Conservation (phyloP, 805 yeast genomes). For the Grigorovia yakushimaensis region DNA sequence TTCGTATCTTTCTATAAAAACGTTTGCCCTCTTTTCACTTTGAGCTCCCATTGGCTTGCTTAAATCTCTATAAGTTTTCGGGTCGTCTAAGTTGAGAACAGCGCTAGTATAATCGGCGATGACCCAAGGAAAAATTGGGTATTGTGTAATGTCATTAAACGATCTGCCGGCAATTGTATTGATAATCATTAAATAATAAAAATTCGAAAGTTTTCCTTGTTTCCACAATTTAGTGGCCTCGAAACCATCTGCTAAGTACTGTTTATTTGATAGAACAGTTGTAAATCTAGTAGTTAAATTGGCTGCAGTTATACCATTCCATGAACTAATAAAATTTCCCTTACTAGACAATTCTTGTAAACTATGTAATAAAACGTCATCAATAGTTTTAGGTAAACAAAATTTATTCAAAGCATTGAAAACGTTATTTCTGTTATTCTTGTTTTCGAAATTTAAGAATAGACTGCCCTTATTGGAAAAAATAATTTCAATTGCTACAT, state of each 20-base stretch:
- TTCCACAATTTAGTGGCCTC: constrained; percentile 64
- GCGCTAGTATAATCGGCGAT: constrained; percentile 72
- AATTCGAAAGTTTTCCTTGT: constrained; percentile 70
- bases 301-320: constrained; percentile 26
- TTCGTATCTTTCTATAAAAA: constrained; percentile 62
- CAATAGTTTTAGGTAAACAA: constrained; percentile 42
- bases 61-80: constrained; percentile 59
- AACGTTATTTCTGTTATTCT: constrained; percentile 46
- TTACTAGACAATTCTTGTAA: constrained; percentile 36
- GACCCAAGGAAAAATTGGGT: constrained; percentile 90
- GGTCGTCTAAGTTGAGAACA: constrained; percentile 53
- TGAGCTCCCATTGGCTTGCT: constrained; percentile 93
- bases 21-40: constrained; percentile 43
- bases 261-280: constrained; percentile 28
- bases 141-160: constrained; percentile 80
- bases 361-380: constrained; percentile 45
- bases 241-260: constrained; percentile 16
- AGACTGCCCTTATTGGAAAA: constrained; percentile 65
- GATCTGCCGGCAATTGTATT: constrained; percentile 85
- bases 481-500: constrained; percentile 71
- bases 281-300: constrained; percentile 36
- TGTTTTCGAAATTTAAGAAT: constrained; percentile 52
- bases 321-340: constrained; percentile 26
- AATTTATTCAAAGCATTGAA: constrained; percentile 39
- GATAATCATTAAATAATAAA: constrained; percentile 67